Evolutionary conservation across 2,329 filamentous ascomycete species (phyloP).

Genomic region (Chaetomiaceae sp.): DNA sequence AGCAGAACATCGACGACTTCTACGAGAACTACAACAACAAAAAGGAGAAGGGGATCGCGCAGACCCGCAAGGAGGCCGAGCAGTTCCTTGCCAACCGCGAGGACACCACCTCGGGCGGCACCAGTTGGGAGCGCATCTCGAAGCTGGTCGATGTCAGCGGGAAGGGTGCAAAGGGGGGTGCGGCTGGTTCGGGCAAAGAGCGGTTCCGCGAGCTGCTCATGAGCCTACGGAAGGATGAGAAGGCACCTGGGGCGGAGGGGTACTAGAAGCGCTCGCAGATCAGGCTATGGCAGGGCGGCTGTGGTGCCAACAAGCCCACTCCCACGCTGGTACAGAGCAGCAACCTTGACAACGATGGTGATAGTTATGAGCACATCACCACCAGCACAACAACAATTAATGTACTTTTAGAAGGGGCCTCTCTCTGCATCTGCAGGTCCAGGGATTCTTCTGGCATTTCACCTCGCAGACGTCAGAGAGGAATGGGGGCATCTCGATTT

Average conservation of each 20-base stretch:
- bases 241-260: slow-evolving; percentile 63
- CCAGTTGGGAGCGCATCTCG: slow-evolving; percentile 96
- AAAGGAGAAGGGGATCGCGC: slow-evolving; percentile 86
- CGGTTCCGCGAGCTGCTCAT: slow-evolving; percentile 88
- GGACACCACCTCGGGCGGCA: slow-evolving; percentile 89
- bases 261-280: slow-evolving; percentile 39
- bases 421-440: slow-evolving; percentile 12
- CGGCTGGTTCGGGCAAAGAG: slow-evolving; percentile 87
- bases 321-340: neutral
- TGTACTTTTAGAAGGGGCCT: slow-evolving; percentile 21
- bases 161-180: slow-evolving; percentile 82
- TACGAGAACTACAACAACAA: slow-evolving; percentile 99
- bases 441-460: slow-evolving; percentile 13
- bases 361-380: too few relatives aligned
- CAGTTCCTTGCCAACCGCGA: slow-evolving; percentile 85
- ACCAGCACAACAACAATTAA: slow-evolving; percentile 9
- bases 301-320: neutral
- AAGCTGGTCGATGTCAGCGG: slow-evolving; percentile 97
- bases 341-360: slow-evolving; percentile 9
- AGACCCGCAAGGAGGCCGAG: slow-evolving; percentile 87
- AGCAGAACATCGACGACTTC: slow-evolving; percentile 95
- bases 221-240: slow-evolving; percentile 88
- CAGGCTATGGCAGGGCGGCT: slow-evolving; percentile 3
- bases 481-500: slow-evolving; percentile 7
- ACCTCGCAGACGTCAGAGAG: slow-evolving; percentile 16